Base-by-base conservation (phyloP, 495 filamentous ascomycete species). In the Friedmanniomyces endolithicus region DNA sequence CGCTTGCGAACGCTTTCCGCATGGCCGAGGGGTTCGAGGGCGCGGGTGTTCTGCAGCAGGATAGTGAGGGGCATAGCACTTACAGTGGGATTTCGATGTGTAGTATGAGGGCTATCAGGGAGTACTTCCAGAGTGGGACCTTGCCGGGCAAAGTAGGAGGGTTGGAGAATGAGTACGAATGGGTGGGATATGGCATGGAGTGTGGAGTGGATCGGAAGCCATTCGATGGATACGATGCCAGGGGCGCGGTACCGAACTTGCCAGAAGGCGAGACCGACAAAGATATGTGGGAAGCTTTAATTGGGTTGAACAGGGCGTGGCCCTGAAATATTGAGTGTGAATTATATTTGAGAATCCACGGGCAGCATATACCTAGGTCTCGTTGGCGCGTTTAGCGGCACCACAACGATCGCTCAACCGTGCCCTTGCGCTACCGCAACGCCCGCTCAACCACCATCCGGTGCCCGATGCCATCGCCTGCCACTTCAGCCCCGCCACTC, bases 21-120 rank as follows among this genome's bases (percentile, higher is more conserved):
- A 61, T 61, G 68, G 65, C 72, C 2, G 59, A 61, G 16, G 66
- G 67, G 0, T 84, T 81, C 55, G 64, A 65, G 8, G 76, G 76
- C 2, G 75, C 76, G 6, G 71, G 69, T 7, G 63, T 81, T 17
- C 56, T 83, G 48, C 64, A 74, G 16, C 76, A 81, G 65, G 69
- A 80, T 31, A 70, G 68, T 19, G 74, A 74, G 53, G 76, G 76
- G 8, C 68, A 71, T 54, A 62, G 64, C 53, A 64, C 65, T 1
- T 46, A 61, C n/a, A 31, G 63, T 9, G 25, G 56, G 6, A 52
- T 62, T 25, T 60, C 59, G 1, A 44, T 58, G 25, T 71, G 69
- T 54, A 63, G 63, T 16, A 24, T 58, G 11, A 33, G 24, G 2
- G 19, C 40, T 27, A 52, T 70, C n/a, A 27, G 64, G 6, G 40